These are phyloP conservation scores for Pistacia vera DNA, from an alignment of 345 rosid species.

Conservation along the genomic window DNA sequence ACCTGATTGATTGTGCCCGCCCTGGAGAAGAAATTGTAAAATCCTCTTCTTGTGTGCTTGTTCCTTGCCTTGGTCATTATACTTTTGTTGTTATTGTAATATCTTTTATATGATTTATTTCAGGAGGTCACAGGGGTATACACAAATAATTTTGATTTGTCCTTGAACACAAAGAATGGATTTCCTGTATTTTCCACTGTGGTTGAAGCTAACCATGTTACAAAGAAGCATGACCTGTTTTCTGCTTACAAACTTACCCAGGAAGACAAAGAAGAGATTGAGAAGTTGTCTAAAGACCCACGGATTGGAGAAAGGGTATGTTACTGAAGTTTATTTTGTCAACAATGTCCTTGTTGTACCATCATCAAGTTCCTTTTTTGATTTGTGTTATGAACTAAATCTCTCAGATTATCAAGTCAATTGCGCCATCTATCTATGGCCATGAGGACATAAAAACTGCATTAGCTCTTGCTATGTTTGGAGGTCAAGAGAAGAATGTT, in stretches of 20 bases:
- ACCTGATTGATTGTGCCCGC: slow-evolving; percentile 95
- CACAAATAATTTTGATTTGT: slow-evolving; percentile 91
- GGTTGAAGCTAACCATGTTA: slow-evolving; percentile 87
- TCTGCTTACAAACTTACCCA: slow-evolving; percentile 96
- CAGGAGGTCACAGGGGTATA: slow-evolving; percentile 97
- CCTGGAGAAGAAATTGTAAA: slow-evolving; percentile 96
- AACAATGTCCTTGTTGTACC: neutral
- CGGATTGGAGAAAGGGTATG: slow-evolving; percentile 90
- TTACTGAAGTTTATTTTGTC: slow-evolving; percentile 7
- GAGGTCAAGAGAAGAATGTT: slow-evolving; percentile 97
- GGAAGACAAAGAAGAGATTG: slow-evolving; percentile 92
- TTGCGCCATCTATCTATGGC: slow-evolving; percentile 97
- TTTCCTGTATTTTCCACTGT: slow-evolving; percentile 98
- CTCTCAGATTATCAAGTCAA: slow-evolving; percentile 85
- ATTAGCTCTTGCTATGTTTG: slow-evolving; percentile 93
- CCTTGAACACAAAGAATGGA: slow-evolving; percentile 95
- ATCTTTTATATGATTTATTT: slow-evolving; percentile 18
- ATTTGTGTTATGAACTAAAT: slow-evolving; percentile 13
- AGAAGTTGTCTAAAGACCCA: slow-evolving; percentile 86
- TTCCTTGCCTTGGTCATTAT: slow-evolving; percentile 4
- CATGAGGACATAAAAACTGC: slow-evolving; percentile 99
- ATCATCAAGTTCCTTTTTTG: slow-evolving; percentile 10
- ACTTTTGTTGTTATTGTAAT: slow-evolving; percentile 8
- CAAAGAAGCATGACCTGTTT: slow-evolving; percentile 96
- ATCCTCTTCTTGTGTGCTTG: slow-evolving; percentile 20